Percentiles rank a stretch among this genome's conserved stretches.
Evolutionary conservation across 164 flowering plant species (phyloP).

Genomic region (Saururus chinensis): DNA sequence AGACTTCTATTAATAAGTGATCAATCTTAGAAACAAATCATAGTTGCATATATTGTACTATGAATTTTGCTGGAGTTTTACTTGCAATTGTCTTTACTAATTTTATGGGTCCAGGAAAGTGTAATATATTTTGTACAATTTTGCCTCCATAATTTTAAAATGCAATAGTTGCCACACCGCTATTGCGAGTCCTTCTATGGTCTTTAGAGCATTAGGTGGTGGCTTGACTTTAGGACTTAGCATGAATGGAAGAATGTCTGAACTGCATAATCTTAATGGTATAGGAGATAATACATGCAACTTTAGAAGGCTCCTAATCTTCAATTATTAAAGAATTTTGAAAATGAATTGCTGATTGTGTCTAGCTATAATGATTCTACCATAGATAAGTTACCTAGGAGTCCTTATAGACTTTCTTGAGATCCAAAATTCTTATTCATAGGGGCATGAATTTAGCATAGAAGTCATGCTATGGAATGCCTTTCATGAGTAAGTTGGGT

Average conservation of each 20-base stretch:
- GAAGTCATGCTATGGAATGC: conserved; percentile 53
- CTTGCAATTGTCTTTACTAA: too few relatives aligned
- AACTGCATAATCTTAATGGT: conserved; percentile 39
- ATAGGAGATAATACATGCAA: conserved; percentile 38
- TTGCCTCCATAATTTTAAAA: conserved; percentile 41
- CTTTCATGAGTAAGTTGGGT: conserved; percentile 43
- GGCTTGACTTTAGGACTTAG: conserved; percentile 35
- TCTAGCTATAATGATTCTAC: conserved; percentile 39
- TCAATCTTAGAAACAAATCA: too few relatives aligned
- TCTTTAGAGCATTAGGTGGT: conserved; percentile 44
- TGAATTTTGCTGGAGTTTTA: too few relatives aligned
- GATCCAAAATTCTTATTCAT: conserved; percentile 64
- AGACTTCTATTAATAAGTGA: too few relatives aligned
- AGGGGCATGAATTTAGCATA: conserved; percentile 49
- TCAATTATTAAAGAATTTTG: conserved; percentile 57
- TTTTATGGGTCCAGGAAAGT: too few relatives aligned
- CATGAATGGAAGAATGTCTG: conserved; percentile 46
- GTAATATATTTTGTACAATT: too few relatives aligned
- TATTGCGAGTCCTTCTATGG: conserved; percentile 41
- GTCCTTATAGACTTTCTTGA: conserved; percentile 48
- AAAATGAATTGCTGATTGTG: conserved; percentile 44
- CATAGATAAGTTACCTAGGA: conserved; percentile 36
- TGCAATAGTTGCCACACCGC: conserved; percentile 49
- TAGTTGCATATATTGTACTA: too few relatives aligned
- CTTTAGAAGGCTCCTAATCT: conserved; percentile 36